These are phyloP conservation scores for Penicillium corylophilum DNA, from an alignment of 2,329 filamentous ascomycete species.

Conservation along the genomic window DNA sequence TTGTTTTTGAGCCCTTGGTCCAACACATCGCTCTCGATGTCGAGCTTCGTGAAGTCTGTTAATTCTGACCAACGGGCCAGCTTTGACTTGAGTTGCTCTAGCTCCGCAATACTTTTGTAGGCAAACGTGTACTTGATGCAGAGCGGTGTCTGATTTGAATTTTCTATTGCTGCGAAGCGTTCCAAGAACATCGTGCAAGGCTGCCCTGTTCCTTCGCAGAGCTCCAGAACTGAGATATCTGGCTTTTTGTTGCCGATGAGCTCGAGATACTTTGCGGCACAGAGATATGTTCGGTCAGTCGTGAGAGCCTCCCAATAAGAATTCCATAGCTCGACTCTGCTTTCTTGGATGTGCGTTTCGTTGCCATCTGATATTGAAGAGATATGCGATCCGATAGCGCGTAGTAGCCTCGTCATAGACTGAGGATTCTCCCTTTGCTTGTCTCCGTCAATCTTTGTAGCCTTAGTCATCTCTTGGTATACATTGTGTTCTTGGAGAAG, in stretches of 20 bases:
- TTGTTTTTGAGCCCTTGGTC: conserved; percentile 3
- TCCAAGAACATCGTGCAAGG: conserved; percentile 12
- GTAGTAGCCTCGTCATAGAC: conserved; percentile 1
- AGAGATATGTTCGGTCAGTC: conserved; percentile 2
- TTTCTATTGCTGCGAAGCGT: background rate
- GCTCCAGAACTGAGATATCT: conserved; percentile 24
- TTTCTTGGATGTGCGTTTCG: background rate
- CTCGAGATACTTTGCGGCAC: conserved; percentile 13
- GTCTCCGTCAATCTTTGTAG: background rate
- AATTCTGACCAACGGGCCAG: conserved; percentile 10
- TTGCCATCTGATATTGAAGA: conserved; percentile 1
- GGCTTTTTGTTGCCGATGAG: conserved; percentile 24
- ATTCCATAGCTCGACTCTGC: background rate
- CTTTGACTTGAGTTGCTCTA: background rate
- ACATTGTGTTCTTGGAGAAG: background rate
- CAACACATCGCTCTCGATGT: conserved; percentile 1
- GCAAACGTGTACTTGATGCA: conserved; percentile 19
- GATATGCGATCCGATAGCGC: conserved; percentile 11
- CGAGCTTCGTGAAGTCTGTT: conserved; percentile 10
- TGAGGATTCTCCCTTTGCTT: background rate
- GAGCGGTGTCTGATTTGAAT: background rate
- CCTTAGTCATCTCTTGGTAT: background rate
- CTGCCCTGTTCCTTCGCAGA: conserved; percentile 18
- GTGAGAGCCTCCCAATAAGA: conserved; percentile 4
- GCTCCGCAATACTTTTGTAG: background rate